Conservation (phyloP, 1,284 basidiomycete species). For the Wallemia hederae region DNA sequence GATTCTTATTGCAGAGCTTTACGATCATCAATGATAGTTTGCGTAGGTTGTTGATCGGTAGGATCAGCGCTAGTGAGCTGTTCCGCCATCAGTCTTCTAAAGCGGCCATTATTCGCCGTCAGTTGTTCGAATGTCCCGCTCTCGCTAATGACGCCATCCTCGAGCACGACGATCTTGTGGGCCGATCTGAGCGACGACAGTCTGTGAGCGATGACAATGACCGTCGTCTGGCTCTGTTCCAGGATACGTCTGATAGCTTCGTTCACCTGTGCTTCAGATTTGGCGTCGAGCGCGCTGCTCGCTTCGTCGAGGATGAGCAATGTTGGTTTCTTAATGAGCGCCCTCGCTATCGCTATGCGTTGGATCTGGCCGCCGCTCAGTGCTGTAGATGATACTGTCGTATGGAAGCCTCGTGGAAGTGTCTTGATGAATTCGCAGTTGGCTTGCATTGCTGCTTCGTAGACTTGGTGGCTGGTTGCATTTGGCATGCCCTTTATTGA, state of each 20-base stretch:
- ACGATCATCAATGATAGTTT: background rate
- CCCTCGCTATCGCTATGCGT: slow-evolving; percentile 8
- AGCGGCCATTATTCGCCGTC: background rate
- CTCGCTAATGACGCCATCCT: background rate
- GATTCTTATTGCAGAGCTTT: background rate
- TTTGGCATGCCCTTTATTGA: slow-evolving; percentile 25
- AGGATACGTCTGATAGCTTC: background rate
- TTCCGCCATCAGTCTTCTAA: background rate
- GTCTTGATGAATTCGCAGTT: slow-evolving; percentile 90
- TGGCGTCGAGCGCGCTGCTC: background rate
- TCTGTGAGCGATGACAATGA: background rate
- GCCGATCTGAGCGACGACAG: background rate
- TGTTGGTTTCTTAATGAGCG: background rate
- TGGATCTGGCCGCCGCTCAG: slow-evolving; percentile 22
- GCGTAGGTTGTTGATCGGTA: background rate
- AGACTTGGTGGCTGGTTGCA: slow-evolving; percentile 52
- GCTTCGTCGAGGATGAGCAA: background rate
- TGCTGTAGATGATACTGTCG: slow-evolving; percentile 19
- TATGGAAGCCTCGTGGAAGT: slow-evolving; percentile 59
- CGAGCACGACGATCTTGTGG: background rate
- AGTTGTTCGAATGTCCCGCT: background rate
- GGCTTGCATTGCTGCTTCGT: slow-evolving; percentile 57
- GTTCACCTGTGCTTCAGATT: background rate
- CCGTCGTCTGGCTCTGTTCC: background rate
- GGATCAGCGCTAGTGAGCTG: background rate